These are phyloP conservation scores for Rubia occidens DNA, from an alignment of 305 asterid genomes.

Conservation along the genomic window DNA sequence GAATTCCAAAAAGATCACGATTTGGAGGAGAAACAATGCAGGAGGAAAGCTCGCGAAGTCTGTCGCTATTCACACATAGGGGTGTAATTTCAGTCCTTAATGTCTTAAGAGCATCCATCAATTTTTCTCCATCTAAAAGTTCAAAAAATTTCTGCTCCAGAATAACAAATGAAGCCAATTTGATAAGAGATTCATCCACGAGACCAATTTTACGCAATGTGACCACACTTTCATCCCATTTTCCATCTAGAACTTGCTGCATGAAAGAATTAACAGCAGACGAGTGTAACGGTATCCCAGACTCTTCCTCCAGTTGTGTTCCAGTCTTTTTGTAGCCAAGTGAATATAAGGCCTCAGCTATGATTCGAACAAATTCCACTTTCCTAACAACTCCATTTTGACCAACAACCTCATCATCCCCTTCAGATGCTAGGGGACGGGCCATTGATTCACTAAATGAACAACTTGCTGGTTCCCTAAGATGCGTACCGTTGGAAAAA, in stretches of 20 bases:
- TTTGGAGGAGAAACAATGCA: slow-evolving; percentile 43
- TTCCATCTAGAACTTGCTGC: slow-evolving; percentile 73
- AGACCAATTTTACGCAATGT: slow-evolving; percentile 44
- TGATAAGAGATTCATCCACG: slow-evolving; percentile 43
- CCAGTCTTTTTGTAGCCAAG: slow-evolving; percentile 70
- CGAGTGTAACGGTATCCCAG: slow-evolving; percentile 62
- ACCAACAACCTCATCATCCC: slow-evolving; percentile 65
- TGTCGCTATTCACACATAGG: slow-evolving; percentile 37
- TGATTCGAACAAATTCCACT: slow-evolving; percentile 67
- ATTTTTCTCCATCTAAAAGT: slow-evolving; percentile 50
- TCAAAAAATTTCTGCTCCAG: slow-evolving; percentile 84
- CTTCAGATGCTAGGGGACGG: slow-evolving; percentile 49
- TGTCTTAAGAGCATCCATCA: slow-evolving; percentile 72
- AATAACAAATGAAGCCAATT: slow-evolving; percentile 67
- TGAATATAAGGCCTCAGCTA: slow-evolving; percentile 75
- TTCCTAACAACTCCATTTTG: slow-evolving; percentile 64
- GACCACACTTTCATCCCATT: slow-evolving; percentile 73
- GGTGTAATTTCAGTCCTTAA: slow-evolving; percentile 71
- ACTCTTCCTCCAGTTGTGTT: slow-evolving; percentile 65
- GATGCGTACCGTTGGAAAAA: slow-evolving; percentile 38
- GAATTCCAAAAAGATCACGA: slow-evolving; percentile 26
- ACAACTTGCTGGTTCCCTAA: slow-evolving; percentile 45
- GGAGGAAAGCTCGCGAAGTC: slow-evolving; percentile 64
- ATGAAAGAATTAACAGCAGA: slow-evolving; percentile 42
- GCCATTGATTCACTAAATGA: slow-evolving; percentile 61